phyloP scores from a whole-genome alignment of 208 protist species.

The Wallacemonas collosoma region DNA sequence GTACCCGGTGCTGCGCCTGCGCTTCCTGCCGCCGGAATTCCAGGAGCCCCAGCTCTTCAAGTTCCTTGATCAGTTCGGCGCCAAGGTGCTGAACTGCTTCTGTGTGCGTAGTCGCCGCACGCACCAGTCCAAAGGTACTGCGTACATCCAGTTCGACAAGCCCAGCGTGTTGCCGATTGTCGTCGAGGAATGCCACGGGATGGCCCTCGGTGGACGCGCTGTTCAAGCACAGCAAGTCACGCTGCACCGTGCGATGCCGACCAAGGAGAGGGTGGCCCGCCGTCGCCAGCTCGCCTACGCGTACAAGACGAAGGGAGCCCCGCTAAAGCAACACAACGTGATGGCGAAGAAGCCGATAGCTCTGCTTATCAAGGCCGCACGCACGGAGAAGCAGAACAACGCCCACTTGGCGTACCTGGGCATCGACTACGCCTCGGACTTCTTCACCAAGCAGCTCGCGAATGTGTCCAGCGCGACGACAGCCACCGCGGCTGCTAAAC shows the following conservation, averaged over 20 bases:
- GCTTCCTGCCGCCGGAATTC: constrained; percentile 83
- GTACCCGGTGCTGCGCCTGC: constrained; percentile 75
- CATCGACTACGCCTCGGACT: constrained; percentile 60
- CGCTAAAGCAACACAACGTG: constrained; percentile 68
- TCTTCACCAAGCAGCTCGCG: constrained; percentile 67
- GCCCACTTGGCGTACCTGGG: constrained; percentile 65
- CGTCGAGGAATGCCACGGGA: constrained; percentile 88
- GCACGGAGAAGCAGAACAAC: constrained; percentile 79
- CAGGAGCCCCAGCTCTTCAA: constrained; percentile 89
- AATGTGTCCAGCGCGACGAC: constrained; percentile 22
- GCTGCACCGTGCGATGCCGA: constrained; percentile 77
- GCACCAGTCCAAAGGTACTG: constrained; percentile 84
- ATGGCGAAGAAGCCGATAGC: constrained; percentile 53
- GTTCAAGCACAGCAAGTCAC: constrained; percentile 62
- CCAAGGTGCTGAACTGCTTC: constrained; percentile 85
- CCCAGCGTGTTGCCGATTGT: constrained; percentile 64
- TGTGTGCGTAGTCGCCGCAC: constrained; percentile 86
- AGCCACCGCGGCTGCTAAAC: no score
- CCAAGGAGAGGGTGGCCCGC: constrained; percentile 53
- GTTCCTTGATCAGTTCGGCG: constrained; percentile 87
- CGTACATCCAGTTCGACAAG: constrained; percentile 87
- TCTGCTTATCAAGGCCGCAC: constrained; percentile 67
- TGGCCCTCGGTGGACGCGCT: constrained; percentile 76
- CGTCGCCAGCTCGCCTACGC: constrained; percentile 68
- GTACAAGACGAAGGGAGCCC: constrained; percentile 62